phyloP scores from a whole-genome alignment of 257 asterid genomes.

The Capsicum chinense region DNA sequence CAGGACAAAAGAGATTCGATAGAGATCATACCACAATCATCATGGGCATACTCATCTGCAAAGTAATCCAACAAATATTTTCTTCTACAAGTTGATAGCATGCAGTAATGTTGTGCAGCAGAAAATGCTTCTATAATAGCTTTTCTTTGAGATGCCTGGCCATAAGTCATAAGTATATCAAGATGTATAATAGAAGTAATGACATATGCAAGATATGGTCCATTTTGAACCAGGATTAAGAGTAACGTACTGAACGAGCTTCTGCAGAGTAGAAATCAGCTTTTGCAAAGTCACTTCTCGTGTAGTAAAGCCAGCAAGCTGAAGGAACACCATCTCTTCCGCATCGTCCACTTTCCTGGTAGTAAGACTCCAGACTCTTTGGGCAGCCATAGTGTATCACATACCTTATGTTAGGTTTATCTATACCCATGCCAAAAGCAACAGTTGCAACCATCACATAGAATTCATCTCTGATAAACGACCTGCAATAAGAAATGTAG shows the following conservation, averaged over 20 bases:
- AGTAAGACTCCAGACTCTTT: slow-evolving; percentile 95
- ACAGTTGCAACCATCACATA: slow-evolving; percentile 94
- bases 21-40: slow-evolving; percentile 64
- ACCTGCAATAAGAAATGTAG: slow-evolving; percentile 49
- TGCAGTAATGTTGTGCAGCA: slow-evolving; percentile 83
- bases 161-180: slow-evolving; percentile 28
- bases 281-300: slow-evolving; percentile 80
- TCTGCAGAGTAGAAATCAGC: slow-evolving; percentile 84
- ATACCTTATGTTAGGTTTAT: slow-evolving; percentile 88
- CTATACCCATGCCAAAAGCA: slow-evolving; percentile 99
- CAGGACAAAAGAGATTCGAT: slow-evolving; percentile 20
- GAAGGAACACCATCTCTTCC: slow-evolving; percentile 96
- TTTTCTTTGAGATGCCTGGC: slow-evolving; percentile 78
- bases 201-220: slow-evolving; percentile 18
- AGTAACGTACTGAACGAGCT: slow-evolving; percentile 67
- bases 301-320: slow-evolving; percentile 79
- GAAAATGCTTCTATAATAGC: slow-evolving; percentile 77
- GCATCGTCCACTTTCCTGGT: slow-evolving; percentile 98
- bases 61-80: slow-evolving; percentile 83
- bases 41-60: slow-evolving; percentile 61
- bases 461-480: slow-evolving; percentile 91
- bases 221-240: slow-evolving; percentile 30
- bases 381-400: slow-evolving; percentile 98
- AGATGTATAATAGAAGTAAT: not conserved
- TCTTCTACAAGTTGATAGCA: slow-evolving; percentile 87